These are phyloP conservation scores for Bathelium albidoporum DNA, from an alignment of 495 filamentous ascomycete genomes.

Conservation along the genomic window DNA sequence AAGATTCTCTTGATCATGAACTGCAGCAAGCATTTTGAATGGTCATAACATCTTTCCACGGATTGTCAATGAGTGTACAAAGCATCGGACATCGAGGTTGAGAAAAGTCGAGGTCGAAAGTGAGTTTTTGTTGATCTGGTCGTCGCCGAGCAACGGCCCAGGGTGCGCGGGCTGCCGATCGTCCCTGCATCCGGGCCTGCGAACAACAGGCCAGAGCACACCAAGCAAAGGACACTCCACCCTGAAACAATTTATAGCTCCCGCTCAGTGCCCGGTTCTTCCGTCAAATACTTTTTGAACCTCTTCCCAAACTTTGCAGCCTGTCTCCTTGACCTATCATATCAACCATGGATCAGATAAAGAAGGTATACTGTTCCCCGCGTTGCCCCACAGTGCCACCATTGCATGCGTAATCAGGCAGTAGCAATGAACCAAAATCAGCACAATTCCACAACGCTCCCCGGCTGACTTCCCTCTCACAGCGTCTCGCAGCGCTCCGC, in stretches of 20 bases:
- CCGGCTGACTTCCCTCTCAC: not conserved
- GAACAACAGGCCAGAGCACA: slow-evolving; percentile 1
- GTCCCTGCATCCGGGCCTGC: not conserved
- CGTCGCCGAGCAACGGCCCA: not conserved
- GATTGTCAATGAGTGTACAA: not conserved
- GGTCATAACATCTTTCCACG: not conserved
- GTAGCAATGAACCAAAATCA: not conserved
- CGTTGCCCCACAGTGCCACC: slow-evolving; percentile 16
- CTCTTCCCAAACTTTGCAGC: not conserved
- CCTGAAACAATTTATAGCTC: not conserved
- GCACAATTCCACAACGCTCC: not conserved
- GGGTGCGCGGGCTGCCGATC: not conserved
- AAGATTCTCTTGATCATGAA: slow-evolving; percentile 79
- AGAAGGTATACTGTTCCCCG: slow-evolving; percentile 51
- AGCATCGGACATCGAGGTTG: not conserved
- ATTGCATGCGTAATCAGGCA: not conserved
- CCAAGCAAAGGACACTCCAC: not conserved
- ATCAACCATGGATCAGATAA: slow-evolving; percentile 58
- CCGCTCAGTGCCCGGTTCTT: not conserved
- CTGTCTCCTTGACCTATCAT: not conserved
- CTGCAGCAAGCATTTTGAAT: slow-evolving; percentile 60
- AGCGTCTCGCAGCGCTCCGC: slow-evolving; percentile 94
- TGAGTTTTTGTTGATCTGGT: slow-evolving; percentile 1
- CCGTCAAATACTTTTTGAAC: not conserved
- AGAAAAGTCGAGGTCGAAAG: not conserved